Evolutionary conservation across 768 basidiomycete species (phyloP).

Genomic region (Rhodotorula diobovata): DNA sequence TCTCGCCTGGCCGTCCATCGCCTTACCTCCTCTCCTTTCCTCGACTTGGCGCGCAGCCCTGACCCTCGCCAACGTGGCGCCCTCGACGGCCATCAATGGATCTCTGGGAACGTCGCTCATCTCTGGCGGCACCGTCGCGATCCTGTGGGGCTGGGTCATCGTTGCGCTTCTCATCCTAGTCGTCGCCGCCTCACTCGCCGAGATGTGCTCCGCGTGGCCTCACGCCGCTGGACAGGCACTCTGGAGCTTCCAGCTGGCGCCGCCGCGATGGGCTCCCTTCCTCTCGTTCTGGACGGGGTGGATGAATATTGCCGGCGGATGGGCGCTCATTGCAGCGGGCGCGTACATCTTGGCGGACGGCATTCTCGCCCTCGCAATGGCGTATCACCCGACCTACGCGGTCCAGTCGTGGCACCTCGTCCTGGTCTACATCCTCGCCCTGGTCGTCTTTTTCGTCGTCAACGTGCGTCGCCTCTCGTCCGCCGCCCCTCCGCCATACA

Average conservation of each 20-base stretch:
- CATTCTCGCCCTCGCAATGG: slow-evolving; percentile 11
- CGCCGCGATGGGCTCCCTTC: slow-evolving; percentile 1
- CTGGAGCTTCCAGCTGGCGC: slow-evolving; percentile 20
- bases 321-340: slow-evolving; percentile 14
- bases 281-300: slow-evolving; percentile 15
- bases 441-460: slow-evolving; percentile 17
- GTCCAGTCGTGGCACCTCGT: slow-evolving; percentile 15
- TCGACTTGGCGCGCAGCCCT: background rate
- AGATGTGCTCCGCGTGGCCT: slow-evolving; percentile 30
- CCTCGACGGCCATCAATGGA: slow-evolving; percentile 13
- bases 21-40: too few relatives aligned
- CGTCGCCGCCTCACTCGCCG: slow-evolving; percentile 13
- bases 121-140: slow-evolving; percentile 14
- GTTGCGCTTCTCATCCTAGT: background rate
- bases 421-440: background rate
- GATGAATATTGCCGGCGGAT: slow-evolving; percentile 1
- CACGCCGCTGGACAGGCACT: slow-evolving; percentile 28
- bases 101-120: slow-evolving; percentile 6
- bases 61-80: background rate
- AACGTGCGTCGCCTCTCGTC: slow-evolving; percentile 4
- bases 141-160: slow-evolving; percentile 24
- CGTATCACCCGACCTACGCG: slow-evolving; percentile 18
- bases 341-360: slow-evolving; percentile 15
- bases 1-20: too few relatives aligned
- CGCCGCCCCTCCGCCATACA: too few relatives aligned